phyloP scores from a whole-genome alignment of 768 basidiomycete genomes.

The Bullera alba region DNA sequence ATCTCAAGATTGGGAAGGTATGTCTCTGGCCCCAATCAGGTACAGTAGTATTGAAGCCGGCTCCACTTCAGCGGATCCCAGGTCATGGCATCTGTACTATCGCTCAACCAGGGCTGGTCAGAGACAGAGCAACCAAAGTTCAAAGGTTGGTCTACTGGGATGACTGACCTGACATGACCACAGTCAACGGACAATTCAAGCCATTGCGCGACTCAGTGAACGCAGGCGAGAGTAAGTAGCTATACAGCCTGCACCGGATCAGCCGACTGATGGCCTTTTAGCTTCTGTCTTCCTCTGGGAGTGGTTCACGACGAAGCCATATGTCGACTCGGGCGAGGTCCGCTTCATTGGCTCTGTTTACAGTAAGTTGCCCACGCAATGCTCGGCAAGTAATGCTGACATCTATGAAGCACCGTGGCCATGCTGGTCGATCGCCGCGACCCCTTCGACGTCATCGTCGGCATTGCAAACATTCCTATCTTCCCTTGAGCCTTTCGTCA shows the following conservation, averaged over 20 bases:
- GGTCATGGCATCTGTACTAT: conserved; percentile 95
- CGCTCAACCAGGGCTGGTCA: conserved; percentile 75
- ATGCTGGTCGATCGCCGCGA: conserved; percentile 89
- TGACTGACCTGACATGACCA: not conserved
- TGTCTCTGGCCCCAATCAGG: conserved; percentile 7
- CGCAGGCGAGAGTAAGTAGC: conserved; percentile 59
- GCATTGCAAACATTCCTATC: conserved; percentile 59
- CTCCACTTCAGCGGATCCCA: conserved; percentile 22
- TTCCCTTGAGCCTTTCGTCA: conserved; percentile 60
- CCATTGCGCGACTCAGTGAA: conserved; percentile 75
- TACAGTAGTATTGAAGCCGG: not conserved
- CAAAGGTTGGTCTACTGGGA: conserved; percentile 52
- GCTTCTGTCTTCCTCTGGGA: conserved; percentile 40
- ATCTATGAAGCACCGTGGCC: conserved; percentile 75
- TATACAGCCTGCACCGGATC: not conserved
- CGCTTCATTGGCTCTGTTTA: conserved; percentile 64
- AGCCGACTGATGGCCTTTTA: not conserved
- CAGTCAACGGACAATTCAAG: conserved; percentile 46
- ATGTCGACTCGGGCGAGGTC: conserved; percentile 66
- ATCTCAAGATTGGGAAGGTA: conserved; percentile 83
- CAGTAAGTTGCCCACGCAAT: conserved; percentile 29
- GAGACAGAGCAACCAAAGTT: conserved; percentile 51
- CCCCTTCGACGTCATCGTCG: conserved; percentile 53
- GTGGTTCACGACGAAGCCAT: conserved; percentile 73
- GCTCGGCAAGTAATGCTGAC: not conserved